A percentile compares a stretch with the other conserved stretches of the same genome.
These are phyloP conservation scores for Cladosporium halotolerans DNA, from an alignment of 2,329 filamentous ascomycete species.

Conservation along the genomic window DNA sequence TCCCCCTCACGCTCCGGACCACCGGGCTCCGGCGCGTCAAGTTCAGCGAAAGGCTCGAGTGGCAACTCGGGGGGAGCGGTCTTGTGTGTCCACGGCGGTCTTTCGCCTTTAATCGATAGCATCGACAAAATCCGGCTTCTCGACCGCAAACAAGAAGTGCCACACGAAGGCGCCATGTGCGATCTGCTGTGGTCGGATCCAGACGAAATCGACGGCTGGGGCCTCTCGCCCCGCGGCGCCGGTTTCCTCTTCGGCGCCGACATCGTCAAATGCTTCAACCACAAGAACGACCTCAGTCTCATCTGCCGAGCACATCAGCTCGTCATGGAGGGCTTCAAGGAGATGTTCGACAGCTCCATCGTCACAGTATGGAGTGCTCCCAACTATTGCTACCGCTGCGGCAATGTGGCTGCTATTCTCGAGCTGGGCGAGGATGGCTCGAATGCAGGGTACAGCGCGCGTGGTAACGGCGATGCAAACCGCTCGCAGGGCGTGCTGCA, in stretches of 20 bases:
- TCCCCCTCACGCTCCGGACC: constrained; percentile 48
- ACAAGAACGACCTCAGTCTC: constrained; percentile 83
- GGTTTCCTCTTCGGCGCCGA: constrained; percentile 94
- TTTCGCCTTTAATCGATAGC: constrained; percentile 84
- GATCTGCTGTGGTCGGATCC: constrained; percentile 97
- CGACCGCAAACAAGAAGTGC: constrained; percentile 95
- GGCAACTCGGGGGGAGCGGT: constrained; percentile 71
- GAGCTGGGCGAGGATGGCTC: constrained; percentile 80
- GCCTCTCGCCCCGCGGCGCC: constrained; percentile 83
- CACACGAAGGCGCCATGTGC: constrained; percentile 98
- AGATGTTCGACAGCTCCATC: constrained; percentile 95
- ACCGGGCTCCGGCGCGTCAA: constrained; percentile 72
- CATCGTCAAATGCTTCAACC: constrained; percentile 94
- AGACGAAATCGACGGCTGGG: constrained; percentile 97
- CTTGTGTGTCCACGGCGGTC: constrained; percentile 88
- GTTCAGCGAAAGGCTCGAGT: constrained; percentile 52
- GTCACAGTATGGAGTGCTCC: constrained; percentile 77
- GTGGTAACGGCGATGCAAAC: constrained; percentile 63
- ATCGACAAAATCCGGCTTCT: constrained; percentile 93
- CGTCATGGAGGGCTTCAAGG: constrained; percentile 99
- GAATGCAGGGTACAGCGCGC: constrained; percentile 41
- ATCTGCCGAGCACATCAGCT: constrained; percentile 94
- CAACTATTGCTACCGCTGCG: constrained; percentile 39
- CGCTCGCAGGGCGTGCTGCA: constrained; percentile 37
- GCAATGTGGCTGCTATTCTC: constrained; percentile 74